Percentiles rank a stretch among this genome's conserved stretches.
Conservation (phyloP, 2,329 filamentous ascomycete species). For the Fusarium nygamai region DNA sequence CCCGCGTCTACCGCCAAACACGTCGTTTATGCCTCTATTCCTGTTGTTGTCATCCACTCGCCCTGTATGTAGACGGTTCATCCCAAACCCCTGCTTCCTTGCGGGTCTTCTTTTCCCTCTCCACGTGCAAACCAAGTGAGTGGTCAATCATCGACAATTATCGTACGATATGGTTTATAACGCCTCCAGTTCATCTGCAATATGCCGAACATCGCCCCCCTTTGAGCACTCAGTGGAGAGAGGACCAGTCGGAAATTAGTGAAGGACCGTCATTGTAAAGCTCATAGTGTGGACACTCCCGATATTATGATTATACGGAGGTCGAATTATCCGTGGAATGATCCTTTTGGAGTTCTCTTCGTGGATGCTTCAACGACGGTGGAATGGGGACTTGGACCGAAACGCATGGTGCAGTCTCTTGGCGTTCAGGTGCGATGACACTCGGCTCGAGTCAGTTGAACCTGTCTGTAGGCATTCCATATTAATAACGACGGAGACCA, state of each 20-base stretch:
- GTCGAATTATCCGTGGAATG: constrained; percentile 23
- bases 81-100: constrained; percentile 19
- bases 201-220: neutral
- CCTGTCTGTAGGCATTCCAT: constrained; percentile 8
- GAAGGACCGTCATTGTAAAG: constrained; percentile 20
- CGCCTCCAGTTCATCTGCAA: neutral
- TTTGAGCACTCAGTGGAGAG: constrained; percentile 10
- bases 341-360: neutral
- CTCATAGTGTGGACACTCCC: neutral
- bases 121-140: constrained; percentile 18
- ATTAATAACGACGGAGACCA: constrained; percentile 37
- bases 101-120: neutral
- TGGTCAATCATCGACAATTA: constrained; percentile 8
- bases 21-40: constrained; percentile 8
- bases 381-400: neutral
- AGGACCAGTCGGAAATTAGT: constrained; percentile 30
- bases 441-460: neutral
- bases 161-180: constrained; percentile 21
- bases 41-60: neutral
- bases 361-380: neutral
- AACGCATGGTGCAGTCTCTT: neutral
- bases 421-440: neutral
- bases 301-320: constrained; percentile 4
- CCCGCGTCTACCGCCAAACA: neutral
- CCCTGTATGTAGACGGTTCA: constrained; percentile 12